Conservation (phyloP, 2,329 filamentous ascomycete species). For the Exserohilum turcica region DNA sequence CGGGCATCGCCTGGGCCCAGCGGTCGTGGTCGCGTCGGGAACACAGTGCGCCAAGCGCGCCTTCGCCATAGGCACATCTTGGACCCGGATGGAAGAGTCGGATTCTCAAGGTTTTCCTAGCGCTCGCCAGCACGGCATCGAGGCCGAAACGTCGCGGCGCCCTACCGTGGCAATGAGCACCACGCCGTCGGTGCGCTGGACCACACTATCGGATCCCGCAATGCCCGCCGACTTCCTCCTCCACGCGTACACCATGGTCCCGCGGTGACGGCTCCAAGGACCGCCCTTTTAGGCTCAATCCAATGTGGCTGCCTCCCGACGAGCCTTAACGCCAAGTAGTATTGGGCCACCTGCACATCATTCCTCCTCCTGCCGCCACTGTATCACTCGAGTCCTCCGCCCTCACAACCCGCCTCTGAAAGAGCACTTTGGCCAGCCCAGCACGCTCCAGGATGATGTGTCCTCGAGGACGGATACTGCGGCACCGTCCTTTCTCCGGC, state of each 20-base stretch:
- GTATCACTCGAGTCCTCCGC: slow-evolving; percentile 1
- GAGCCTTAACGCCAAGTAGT: not conserved
- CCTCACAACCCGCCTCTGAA: not conserved
- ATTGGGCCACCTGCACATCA: slow-evolving; percentile 2
- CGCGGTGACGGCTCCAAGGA: not conserved
- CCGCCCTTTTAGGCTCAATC: slow-evolving; percentile 2
- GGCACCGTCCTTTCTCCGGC: not conserved
- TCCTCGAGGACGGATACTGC: not conserved
- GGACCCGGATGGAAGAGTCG: not conserved
- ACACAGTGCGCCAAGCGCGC: too few relatives aligned
- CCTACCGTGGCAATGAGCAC: not conserved
- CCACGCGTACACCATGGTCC: not conserved
- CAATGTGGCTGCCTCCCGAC: slow-evolving; percentile 1
- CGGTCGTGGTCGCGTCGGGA: too few relatives aligned
- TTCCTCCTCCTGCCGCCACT: not conserved
- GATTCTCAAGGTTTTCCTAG: not conserved
- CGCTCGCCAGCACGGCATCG: not conserved
- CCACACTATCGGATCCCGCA: slow-evolving; percentile 1
- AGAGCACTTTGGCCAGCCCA: not conserved
- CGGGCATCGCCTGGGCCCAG: too few relatives aligned
- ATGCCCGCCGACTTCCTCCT: not conserved
- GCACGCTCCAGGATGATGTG: not conserved
- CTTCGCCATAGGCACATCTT: not conserved
- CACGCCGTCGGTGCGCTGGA: slow-evolving; percentile 1
- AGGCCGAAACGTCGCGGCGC: not conserved